phyloP scores from a whole-genome alignment of 192 early-diverging fungal species.

The Phlyctochytrium planicorne region DNA sequence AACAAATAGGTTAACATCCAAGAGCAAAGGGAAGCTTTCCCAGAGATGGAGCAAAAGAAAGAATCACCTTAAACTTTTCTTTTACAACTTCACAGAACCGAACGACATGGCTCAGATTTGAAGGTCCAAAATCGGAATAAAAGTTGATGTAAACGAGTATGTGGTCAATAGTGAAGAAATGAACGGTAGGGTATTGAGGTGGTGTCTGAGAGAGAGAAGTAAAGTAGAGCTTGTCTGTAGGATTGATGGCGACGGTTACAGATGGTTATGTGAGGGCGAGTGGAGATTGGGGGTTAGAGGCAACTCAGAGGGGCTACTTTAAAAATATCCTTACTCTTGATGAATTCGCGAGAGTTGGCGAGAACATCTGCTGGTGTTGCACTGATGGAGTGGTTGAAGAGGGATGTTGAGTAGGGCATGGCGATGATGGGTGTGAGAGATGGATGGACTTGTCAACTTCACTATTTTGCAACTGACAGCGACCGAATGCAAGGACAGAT shows the following conservation, averaged over 20 bases:
- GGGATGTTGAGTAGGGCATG: conserved; percentile 31
- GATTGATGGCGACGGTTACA: background rate
- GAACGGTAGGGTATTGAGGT: conserved; percentile 34
- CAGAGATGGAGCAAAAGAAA: background rate
- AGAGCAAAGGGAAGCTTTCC: conserved; percentile 3
- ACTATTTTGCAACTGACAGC: too few relatives aligned
- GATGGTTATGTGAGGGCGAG: background rate
- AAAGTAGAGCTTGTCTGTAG: conserved; percentile 62
- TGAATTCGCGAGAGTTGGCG: conserved; percentile 36
- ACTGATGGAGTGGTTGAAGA: conserved; percentile 32
- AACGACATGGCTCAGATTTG: conserved; percentile 61
- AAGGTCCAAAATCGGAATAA: conserved; percentile 69
- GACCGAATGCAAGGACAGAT: too few relatives aligned
- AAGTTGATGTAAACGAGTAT: conserved; percentile 62
- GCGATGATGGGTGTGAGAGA: conserved; percentile 12
- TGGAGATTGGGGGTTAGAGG: too few relatives aligned
- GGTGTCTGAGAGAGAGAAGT: conserved; percentile 46
- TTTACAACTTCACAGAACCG: conserved; percentile 62
- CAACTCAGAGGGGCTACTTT: too few relatives aligned
- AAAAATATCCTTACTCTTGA: conserved; percentile 40
- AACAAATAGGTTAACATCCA: too few relatives aligned
- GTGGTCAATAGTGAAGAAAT: conserved; percentile 63
- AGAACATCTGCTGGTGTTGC: conserved; percentile 30
- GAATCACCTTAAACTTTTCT: conserved; percentile 58
- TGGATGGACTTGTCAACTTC: background rate